Conservation (phyloP, 306 rosid genomes). For the Gastrolobium villosum region DNA sequence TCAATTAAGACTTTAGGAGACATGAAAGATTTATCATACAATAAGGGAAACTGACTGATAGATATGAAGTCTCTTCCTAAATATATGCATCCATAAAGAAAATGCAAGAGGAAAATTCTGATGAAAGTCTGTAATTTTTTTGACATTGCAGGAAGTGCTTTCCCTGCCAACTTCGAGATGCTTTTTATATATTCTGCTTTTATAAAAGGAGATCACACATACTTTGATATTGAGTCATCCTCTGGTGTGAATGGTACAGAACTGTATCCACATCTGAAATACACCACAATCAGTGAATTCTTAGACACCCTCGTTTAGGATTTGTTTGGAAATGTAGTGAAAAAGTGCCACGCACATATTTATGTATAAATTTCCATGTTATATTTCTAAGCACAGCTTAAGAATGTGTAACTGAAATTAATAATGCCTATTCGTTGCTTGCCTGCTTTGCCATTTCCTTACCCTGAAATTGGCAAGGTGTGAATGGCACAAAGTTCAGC, state of each 20-base stretch:
- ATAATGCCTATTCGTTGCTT: not conserved
- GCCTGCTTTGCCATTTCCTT: not conserved
- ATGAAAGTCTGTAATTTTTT: not conserved
- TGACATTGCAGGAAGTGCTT: slow-evolving; percentile 70
- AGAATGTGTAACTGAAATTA: slow-evolving; percentile 17
- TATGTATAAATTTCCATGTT: not conserved
- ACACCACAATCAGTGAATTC: slow-evolving; percentile 71
- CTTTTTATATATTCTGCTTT: slow-evolving; percentile 83
- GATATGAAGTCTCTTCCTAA: slow-evolving; percentile 11
- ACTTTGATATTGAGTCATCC: slow-evolving; percentile 67
- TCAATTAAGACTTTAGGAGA: not conserved
- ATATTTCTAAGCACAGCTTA: not conserved
- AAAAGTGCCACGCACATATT: not conserved
- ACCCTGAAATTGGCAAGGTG: not conserved
- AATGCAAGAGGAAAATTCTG: not conserved
- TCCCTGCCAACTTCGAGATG: slow-evolving; percentile 67
- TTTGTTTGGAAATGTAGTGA: not conserved
- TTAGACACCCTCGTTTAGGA: slow-evolving; percentile 63
- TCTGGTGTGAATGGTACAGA: slow-evolving; percentile 71
- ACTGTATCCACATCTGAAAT: slow-evolving; percentile 70
- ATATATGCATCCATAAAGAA: not conserved
- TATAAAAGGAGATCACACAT: slow-evolving; percentile 86
- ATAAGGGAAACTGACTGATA: not conserved
- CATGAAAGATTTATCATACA: not conserved
- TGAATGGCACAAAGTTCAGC: slow-evolving; percentile 4